Conservation (phyloP, 345 rosid genomes). For the Bretschneidera sinensis region DNA sequence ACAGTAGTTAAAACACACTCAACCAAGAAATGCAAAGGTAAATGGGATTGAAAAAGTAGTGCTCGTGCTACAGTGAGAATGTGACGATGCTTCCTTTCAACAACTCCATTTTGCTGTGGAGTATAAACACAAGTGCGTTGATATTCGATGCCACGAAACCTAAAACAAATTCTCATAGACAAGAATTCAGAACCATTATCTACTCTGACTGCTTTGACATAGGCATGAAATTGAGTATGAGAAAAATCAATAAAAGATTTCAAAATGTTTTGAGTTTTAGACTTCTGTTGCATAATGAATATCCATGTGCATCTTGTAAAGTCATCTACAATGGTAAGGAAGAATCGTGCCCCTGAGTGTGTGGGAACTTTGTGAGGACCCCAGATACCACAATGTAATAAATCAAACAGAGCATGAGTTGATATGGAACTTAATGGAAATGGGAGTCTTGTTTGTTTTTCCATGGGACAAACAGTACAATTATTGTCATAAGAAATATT, state of each 20-base stretch:
- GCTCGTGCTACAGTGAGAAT: neutral
- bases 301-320: neutral
- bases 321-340: slow-evolving; percentile 10
- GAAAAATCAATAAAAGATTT: neutral
- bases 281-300: neutral
- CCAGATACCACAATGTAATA: slow-evolving; percentile 16
- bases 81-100: slow-evolving; percentile 9
- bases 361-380: slow-evolving; percentile 6
- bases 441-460: slow-evolving; percentile 9
- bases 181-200: slow-evolving; percentile 15
- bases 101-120: slow-evolving; percentile 19
- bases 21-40: neutral
- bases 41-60: neutral
- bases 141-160: neutral
- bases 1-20: neutral
- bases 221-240: slow-evolving; percentile 9
- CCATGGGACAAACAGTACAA: slow-evolving; percentile 7
- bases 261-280: neutral
- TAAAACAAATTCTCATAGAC: slow-evolving; percentile 3
- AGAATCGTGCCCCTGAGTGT: neutral
- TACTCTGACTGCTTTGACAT: neutral
- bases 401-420: slow-evolving; percentile 4
- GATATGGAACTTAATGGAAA: slow-evolving; percentile 11
- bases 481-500: neutral
- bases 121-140: slow-evolving; percentile 1